Evolutionary conservation across 2,329 filamentous ascomycete genomes (phyloP), one percentile per base, ranked within the genome.

Genomic region (Nannizziopsis arthrosporioides): DNA sequence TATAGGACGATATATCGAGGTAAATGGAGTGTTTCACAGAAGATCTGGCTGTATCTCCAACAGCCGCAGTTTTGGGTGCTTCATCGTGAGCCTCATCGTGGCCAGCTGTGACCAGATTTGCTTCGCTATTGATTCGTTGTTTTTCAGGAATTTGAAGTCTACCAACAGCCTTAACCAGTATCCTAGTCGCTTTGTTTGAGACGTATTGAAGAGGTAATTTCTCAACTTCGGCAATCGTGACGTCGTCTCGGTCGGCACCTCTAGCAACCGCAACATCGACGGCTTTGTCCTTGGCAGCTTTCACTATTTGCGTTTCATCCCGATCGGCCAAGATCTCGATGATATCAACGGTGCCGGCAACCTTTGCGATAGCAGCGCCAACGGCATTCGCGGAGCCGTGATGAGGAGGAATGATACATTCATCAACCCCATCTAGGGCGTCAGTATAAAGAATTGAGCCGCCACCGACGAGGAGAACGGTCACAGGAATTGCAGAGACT

Each of bases 321-420:
- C 54, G 51, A 12, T 52, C 65, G 17, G 68, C 65, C 12, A 69
- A 55, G 8, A 73, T 69, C 51, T 73, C 67, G n/a, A 77, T 71
- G 1, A 71, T 61, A 14, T 79, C 75, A 1, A 78, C 63, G 8
- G 71, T 69, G 0, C 73, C 75, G 2, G 71, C 70, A 0, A 77
- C 71, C 46, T 74, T 74, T 2, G 73, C 74, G 30, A 77, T 77
- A 0, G 77, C 77, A 0, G 77, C 77, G 5, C 77, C 77, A 2
- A 81, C 73, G 0, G 77, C 77, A 57, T 80, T 81, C 2, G 77
- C 77, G 0, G 73, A 75, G 48, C 74, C 74, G 27, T 75, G 67
- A 43, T 72, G 73, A 1, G 71, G 67, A 0, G 77, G 77, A 3
- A 68, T 63, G 6, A 75, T 72, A 48, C 73, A 70, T 51, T 73